Conservation (phyloP, 768 basidiomycete genomes). For the Mycena capillaripes region DNA sequence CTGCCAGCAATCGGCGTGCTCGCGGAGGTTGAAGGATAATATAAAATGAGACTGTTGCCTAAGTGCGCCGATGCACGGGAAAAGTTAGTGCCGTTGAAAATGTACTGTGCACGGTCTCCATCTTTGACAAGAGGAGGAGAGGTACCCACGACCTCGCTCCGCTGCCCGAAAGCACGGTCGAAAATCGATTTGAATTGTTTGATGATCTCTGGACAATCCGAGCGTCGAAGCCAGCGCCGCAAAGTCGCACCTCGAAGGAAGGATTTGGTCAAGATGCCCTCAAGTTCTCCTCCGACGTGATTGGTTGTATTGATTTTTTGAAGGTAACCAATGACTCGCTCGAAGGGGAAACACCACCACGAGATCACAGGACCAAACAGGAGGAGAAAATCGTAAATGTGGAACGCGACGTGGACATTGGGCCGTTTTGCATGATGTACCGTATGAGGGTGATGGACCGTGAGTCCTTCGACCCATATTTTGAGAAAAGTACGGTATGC, state of each 20-base stretch:
- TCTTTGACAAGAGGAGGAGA: slow-evolving; percentile 24
- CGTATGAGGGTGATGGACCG: slow-evolving; percentile 44
- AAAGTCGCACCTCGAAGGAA: slow-evolving; percentile 27
- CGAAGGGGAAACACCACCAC: slow-evolving; percentile 59
- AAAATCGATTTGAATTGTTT: slow-evolving; percentile 32
- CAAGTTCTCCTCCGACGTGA: slow-evolving; percentile 41
- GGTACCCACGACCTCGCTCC: slow-evolving; percentile 19
- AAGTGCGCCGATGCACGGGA: slow-evolving; percentile 32
- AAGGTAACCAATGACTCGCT: slow-evolving; percentile 52
- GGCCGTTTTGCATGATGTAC: slow-evolving; percentile 19
- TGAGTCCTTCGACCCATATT: slow-evolving; percentile 43
- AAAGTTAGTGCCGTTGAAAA: slow-evolving; percentile 18
- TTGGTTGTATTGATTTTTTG: slow-evolving; percentile 50
- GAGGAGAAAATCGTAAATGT: slow-evolving; percentile 51
- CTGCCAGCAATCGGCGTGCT: slow-evolving; percentile 26
- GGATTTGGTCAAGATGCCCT: slow-evolving; percentile 27
- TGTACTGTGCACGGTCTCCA: slow-evolving; percentile 28
- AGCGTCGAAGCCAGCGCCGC: slow-evolving; percentile 24
- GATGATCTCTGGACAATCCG: slow-evolving; percentile 32
- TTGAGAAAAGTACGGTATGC: slow-evolving; percentile 38
- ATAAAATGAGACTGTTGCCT: slow-evolving; percentile 31
- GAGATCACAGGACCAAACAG: slow-evolving; percentile 52
- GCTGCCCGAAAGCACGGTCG: slow-evolving; percentile 23
- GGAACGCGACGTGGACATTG: slow-evolving; percentile 50
- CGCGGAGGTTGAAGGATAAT: slow-evolving; percentile 29